Conservation (phyloP, 768 basidiomycete species). For the Auricularia sp. region DNA sequence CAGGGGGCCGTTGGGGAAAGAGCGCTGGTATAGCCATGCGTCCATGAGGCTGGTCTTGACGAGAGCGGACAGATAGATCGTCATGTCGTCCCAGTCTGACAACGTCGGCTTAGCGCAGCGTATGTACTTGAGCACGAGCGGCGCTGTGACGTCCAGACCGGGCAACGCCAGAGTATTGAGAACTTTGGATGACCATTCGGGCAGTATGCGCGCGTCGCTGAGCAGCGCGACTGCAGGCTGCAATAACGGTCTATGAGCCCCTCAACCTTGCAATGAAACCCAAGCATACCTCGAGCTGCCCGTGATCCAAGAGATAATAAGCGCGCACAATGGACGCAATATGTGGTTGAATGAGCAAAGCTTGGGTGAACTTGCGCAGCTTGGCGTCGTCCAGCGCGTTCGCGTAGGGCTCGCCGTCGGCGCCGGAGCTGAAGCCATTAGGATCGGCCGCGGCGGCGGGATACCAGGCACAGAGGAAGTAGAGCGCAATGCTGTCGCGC, state of each 20-base stretch:
- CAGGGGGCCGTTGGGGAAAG: background rate
- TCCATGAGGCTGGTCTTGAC: background rate
- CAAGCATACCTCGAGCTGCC: background rate
- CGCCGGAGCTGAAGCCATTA: background rate
- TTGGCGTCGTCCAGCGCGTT: background rate
- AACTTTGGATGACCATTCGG: background rate
- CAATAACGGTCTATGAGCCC: background rate
- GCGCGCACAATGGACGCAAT: background rate
- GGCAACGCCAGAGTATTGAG: background rate
- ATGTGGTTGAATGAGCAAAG: background rate
- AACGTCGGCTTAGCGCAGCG: background rate
- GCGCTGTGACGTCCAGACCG: background rate
- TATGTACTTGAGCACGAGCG: background rate
- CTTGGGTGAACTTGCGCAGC: background rate
- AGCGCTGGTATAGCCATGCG: background rate
- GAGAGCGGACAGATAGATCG: background rate
- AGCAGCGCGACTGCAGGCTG: background rate
- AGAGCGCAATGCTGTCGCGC: slow-evolving; percentile 1
- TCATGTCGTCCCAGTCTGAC: background rate
- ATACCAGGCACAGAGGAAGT: background rate
- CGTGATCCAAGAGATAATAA: background rate
- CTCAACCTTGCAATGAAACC: background rate
- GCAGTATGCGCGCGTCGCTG: background rate
- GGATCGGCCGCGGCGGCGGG: background rate
- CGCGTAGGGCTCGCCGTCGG: background rate